Conservation (phyloP, 352 stramenopile species). For the Phytophthora kernoviae region DNA sequence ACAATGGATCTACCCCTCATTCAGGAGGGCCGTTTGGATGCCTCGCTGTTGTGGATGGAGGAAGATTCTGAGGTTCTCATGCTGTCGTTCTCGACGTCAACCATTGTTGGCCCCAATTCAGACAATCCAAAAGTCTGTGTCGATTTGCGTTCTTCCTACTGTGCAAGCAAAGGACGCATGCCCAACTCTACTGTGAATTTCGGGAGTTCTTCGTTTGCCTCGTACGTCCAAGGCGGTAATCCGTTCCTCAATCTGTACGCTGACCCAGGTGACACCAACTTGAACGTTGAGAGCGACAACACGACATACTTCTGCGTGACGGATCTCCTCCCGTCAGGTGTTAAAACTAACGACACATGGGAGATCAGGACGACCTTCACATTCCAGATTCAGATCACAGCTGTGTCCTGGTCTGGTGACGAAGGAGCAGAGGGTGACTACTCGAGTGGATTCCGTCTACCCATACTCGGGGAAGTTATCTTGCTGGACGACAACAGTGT, state of each 20-base stretch:
- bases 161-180: constrained; percentile 49
- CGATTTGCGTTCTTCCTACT: constrained; percentile 60
- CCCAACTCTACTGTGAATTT: constrained; percentile 61
- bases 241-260: constrained; percentile 76
- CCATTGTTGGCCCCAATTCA: constrained; percentile 65
- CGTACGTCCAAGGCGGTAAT: constrained; percentile 79
- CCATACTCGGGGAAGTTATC: constrained; percentile 58
- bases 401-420: constrained; percentile 49
- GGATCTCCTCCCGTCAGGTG: constrained; percentile 66
- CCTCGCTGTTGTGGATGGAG: constrained; percentile 80
- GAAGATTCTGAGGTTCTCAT: constrained; percentile 64
- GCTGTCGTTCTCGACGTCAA: constrained; percentile 81
- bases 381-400: constrained; percentile 77
- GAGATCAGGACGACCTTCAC: constrained; percentile 71
- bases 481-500: constrained; percentile 59
- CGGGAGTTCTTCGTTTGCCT: constrained; percentile 34
- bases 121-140: constrained; percentile 73
- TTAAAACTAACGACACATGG: constrained; percentile 62
- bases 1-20: constrained; percentile 61
- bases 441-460: constrained; percentile 42
- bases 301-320: constrained; percentile 79
- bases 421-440: constrained; percentile 13
- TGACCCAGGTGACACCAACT: constrained; percentile 51
- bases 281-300: constrained; percentile 61
- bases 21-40: constrained; percentile 52